Conservation (phyloP, 2,329 filamentous ascomycete genomes). For the Xylariaceae sp. region DNA sequence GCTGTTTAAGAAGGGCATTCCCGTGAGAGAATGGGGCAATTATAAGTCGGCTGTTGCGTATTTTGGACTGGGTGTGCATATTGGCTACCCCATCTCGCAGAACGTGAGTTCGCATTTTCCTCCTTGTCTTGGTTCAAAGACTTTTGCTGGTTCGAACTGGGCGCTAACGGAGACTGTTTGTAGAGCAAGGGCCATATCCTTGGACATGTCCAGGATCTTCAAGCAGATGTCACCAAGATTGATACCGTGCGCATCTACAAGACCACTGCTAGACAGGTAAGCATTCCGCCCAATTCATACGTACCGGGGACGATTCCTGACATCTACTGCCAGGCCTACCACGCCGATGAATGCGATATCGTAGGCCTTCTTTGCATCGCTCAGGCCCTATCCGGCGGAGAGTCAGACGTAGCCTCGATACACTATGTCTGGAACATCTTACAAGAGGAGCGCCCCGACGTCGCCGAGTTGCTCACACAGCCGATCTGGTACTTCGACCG, state of each 20-base stretch:
- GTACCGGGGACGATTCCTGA: not conserved
- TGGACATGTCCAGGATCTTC: constrained; percentile 84
- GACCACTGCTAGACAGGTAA: constrained; percentile 73
- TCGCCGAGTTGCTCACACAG: constrained; percentile 66
- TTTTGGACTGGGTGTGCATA: constrained; percentile 79
- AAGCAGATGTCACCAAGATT: constrained; percentile 74
- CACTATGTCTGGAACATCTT: constrained; percentile 80
- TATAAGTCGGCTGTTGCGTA: constrained; percentile 83
- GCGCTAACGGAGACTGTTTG: constrained; percentile 4
- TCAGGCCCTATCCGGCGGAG: constrained; percentile 72
- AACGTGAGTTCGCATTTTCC: constrained; percentile 50
- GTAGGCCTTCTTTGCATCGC: constrained; percentile 80
- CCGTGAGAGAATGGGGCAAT: constrained; percentile 67
- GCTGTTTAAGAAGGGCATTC: constrained; percentile 74
- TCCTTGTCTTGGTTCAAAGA: not conserved
- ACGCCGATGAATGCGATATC: constrained; percentile 75
- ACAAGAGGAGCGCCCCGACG: constrained; percentile 68
- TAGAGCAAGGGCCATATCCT: constrained; percentile 63
- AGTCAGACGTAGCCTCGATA: constrained; percentile 73
- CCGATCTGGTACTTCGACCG: constrained; percentile 91
- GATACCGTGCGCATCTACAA: constrained; percentile 87
- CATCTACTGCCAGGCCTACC: constrained; percentile 48
- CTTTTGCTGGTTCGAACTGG: not conserved
- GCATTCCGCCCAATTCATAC: not conserved
- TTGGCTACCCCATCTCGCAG: constrained; percentile 84